phyloP scores from a whole-genome alignment of 306 rosid species.

The Dryas octopetala region DNA sequence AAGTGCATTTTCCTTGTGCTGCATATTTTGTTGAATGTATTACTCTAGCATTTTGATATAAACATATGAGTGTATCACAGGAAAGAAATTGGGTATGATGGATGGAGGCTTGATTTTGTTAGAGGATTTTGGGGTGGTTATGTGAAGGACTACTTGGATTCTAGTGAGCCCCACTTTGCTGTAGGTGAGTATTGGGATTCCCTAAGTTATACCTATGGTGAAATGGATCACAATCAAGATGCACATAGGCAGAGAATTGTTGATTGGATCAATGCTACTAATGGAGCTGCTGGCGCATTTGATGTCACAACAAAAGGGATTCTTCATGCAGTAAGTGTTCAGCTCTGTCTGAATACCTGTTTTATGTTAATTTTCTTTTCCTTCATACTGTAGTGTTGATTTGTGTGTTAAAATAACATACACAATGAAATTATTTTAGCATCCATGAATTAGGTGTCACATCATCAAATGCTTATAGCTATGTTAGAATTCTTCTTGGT shows the following conservation, averaged over 20 bases:
- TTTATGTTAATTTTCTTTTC: background rate
- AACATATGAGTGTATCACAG: conserved; percentile 39
- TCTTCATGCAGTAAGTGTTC: conserved; percentile 82
- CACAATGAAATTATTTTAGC: background rate
- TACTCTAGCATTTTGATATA: conserved; percentile 1
- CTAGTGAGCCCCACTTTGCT: conserved; percentile 77
- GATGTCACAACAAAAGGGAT: conserved; percentile 98
- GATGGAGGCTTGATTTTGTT: conserved; percentile 98
- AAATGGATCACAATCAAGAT: conserved; percentile 95
- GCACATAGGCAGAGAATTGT: conserved; percentile 93
- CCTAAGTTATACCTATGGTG: conserved; percentile 83
- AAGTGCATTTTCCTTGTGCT: conserved; percentile 7
- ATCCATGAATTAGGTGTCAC: background rate
- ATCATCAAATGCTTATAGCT: background rate
- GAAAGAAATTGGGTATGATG: conserved; percentile 91
- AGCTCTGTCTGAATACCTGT: background rate
- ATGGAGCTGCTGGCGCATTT: conserved; percentile 86
- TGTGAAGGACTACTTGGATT: conserved; percentile 82
- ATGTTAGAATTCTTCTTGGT: background rate
- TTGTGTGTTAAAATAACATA: background rate
- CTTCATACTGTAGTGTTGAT: background rate
- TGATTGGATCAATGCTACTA: conserved; percentile 93
- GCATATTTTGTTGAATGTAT: conserved; percentile 1
- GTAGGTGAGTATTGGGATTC: conserved; percentile 99
- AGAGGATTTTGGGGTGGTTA: conserved; percentile 99